Evolutionary conservation across 2,329 filamentous ascomycete species (phyloP).

Genomic region (Colletotrichum sp.): DNA sequence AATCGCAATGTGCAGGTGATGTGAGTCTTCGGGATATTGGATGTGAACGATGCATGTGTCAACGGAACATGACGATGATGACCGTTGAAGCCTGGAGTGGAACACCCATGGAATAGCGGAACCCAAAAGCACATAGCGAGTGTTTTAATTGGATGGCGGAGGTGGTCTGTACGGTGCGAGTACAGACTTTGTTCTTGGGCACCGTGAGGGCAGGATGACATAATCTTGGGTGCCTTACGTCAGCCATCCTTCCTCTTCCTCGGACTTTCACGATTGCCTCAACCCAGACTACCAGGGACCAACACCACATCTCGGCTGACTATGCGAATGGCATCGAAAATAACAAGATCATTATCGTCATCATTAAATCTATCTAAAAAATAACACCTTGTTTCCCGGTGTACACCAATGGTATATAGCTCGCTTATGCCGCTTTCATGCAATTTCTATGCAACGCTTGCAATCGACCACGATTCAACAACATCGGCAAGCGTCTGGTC

Average conservation of each 20-base stretch:
- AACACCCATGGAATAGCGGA: not conserved
- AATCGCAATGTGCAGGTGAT: not conserved
- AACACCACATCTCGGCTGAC: not conserved
- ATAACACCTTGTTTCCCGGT: not conserved
- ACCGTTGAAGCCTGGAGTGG: not conserved
- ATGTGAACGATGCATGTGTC: not conserved
- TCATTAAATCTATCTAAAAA: not conserved
- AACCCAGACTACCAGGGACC: not conserved
- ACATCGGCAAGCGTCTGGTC: conserved; percentile 50
- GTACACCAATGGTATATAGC: not conserved
- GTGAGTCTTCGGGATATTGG: not conserved
- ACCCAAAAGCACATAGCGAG: rapidly evolving
- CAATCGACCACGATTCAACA: conserved; percentile 32
- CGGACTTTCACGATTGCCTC: not conserved
- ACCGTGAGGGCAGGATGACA: not conserved
- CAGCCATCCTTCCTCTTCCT: not conserved
- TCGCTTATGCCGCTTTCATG: not conserved
- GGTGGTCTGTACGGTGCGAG: rapidly evolving
- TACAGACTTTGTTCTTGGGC: not conserved
- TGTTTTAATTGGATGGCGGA: not conserved
- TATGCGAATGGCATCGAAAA: not conserved
- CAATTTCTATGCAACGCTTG: not conserved
- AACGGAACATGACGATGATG: not conserved
- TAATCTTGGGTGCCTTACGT: rapidly evolving
- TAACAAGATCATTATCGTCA: not conserved